Conservation (phyloP, 148 eudicot species). For the Pouteria glomerata region DNA sequence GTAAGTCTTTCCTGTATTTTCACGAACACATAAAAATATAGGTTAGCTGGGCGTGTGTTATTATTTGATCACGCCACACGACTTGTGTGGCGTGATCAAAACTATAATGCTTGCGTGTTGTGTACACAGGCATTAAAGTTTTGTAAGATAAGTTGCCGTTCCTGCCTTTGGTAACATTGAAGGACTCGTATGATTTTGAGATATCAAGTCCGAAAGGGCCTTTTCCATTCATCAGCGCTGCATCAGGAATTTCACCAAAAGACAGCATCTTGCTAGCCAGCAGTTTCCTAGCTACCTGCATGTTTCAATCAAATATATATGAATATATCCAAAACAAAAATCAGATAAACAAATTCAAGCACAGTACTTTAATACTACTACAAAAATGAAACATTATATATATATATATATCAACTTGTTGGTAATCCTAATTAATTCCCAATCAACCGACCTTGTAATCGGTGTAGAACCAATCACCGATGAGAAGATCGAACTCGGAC, state of each 20-base stretch:
- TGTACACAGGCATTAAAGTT: too few species aligned
- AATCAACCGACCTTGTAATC: conserved; percentile 20
- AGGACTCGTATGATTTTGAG: conserved; percentile 17
- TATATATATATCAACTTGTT: not conserved
- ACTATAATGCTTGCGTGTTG: too few species aligned
- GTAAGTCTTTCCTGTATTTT: conserved; percentile 35
- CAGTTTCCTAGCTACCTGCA: conserved; percentile 20
- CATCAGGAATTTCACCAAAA: conserved; percentile 13
- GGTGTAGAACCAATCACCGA: conserved; percentile 33
- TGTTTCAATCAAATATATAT: too few species aligned
- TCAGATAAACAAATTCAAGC: too few species aligned
- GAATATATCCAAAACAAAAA: not conserved
- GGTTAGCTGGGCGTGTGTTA: too few species aligned
- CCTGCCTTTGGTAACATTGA: conserved; percentile 26
- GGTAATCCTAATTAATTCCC: not conserved
- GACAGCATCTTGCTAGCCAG: not conserved
- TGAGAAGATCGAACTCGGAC: conserved; percentile 40
- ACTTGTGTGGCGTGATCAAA: too few species aligned
- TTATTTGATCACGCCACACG: too few species aligned
- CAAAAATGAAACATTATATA: too few species aligned
- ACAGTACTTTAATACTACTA: too few species aligned
- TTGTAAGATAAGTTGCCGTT: too few species aligned
- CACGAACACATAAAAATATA: not conserved
- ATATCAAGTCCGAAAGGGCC: conserved; percentile 12
- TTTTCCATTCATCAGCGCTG: conserved; percentile 35